Evolutionary conservation across 2,329 filamentous ascomycete species (phyloP), one percentile per base, ranked within the genome.

Genomic region (Lachnellula cervina): DNA sequence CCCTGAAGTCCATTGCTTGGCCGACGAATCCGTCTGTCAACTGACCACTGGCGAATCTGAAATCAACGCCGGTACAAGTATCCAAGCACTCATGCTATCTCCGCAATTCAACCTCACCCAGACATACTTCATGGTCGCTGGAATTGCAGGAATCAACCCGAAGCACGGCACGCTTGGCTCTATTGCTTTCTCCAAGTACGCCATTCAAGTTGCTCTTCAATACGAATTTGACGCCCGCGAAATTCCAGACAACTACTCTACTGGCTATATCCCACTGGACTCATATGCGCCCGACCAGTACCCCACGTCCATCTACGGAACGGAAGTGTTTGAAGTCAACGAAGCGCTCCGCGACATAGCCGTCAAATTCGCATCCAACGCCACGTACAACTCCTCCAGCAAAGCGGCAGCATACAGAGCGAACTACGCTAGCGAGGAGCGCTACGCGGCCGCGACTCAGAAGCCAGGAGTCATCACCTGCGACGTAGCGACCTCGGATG

Each of bases 191-290:
- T 80, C 84, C 38, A 79, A 81, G 19, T 92, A 84, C 66, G 81
- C 86, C 0, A 79, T 91, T 5, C 88, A 91, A 67, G 86, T 90
- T 2, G 87, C 84, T 0, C 74, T 90, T 51, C 87, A 91, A 69
- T 88, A 90, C 62, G 88, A 91, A 70, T 81, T 91, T 58, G 87
- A 90, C 63, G 73, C 80, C 1, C 80, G 87, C 35, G 86, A 89
- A 58, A 80, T 89, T 34, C 84, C 86, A 0, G 66, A 67, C 1
- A 84, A 84, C 68, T 89, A 79, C 71, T 74, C 78, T 0, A 88
- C 85, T 0, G 86, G 87, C 4, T 90, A 90, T 68, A 76, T 90
- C 32, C 80, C 85, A 1, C 84, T 82, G 64, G 87, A 85, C n/a
- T 75, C 78, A 23, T 68, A 75, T 25, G 62, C 68, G 6, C 83